A percentile compares a stretch with the other conserved stretches of the same genome.
Conservation (phyloP, 495 filamentous ascomycete species). For the Penicillium robsamsonii region DNA sequence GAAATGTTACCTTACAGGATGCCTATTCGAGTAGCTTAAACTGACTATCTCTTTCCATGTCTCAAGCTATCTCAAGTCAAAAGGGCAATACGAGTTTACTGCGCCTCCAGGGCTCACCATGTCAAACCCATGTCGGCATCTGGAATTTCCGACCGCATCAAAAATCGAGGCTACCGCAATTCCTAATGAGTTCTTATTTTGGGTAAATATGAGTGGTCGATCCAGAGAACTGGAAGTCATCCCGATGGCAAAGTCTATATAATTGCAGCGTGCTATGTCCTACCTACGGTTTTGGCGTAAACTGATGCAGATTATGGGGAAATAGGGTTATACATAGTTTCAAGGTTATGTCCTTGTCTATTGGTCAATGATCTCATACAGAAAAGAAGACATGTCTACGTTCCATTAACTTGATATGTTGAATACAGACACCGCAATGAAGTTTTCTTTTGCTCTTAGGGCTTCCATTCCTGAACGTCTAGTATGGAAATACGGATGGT, state of each 20-base stretch:
- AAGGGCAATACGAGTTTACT: not conserved
- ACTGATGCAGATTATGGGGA: not conserved
- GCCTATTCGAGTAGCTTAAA: not conserved
- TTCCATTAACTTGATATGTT: not conserved
- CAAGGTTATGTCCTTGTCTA: not conserved
- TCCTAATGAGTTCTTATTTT: not conserved
- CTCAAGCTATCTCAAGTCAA: not conserved
- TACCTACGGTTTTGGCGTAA: not conserved
- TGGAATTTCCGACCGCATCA: not conserved
- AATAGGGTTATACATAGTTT: not conserved
- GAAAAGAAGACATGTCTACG: not conserved
- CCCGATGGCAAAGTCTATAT: not conserved
- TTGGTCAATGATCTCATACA: not conserved
- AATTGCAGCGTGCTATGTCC: not conserved
- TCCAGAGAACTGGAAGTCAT: not conserved
- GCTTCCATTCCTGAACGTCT: not conserved
- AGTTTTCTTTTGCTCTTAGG: not conserved
- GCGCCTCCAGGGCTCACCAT: slow-evolving; percentile 8
- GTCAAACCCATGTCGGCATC: not conserved
- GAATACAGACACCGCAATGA: not conserved
- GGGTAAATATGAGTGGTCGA: not conserved
- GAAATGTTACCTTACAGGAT: not conserved
- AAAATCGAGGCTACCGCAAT: not conserved
- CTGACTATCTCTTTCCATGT: not conserved
- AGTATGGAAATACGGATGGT: slow-evolving; percentile 1